Evolutionary conservation across 345 rosid species (phyloP).

Genomic region (Cardamine resedifolia): DNA sequence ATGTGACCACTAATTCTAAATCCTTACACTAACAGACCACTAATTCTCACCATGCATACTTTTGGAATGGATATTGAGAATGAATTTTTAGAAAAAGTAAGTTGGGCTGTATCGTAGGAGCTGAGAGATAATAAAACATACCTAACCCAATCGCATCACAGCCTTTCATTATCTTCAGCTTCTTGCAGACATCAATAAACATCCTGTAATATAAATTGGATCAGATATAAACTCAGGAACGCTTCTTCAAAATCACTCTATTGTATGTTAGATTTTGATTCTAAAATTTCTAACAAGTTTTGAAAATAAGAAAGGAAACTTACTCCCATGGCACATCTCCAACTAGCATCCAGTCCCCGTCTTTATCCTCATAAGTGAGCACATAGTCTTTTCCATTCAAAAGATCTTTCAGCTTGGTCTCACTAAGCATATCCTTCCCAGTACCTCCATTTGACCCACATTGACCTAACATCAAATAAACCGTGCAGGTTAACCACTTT

Average conservation of each 20-base stretch:
- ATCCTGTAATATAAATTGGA: conserved; percentile 47
- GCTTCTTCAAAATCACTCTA: background rate
- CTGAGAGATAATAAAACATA: conserved; percentile 12
- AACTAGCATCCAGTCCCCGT: conserved; percentile 95
- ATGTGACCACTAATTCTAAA: background rate
- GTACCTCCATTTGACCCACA: conserved; percentile 62
- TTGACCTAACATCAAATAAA: conserved; percentile 53
- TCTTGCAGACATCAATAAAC: conserved; percentile 87
- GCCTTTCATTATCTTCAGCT: conserved; percentile 91
- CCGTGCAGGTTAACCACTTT: conserved; percentile 16
- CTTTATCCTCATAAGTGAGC: conserved; percentile 92
- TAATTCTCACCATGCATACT: background rate
- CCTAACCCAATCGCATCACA: conserved; percentile 95
- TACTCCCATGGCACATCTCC: conserved; percentile 99
- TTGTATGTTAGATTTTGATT: background rate
- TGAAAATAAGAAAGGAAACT: conserved; percentile 32
- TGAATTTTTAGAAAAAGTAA: background rate
- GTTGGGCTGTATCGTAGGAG: background rate
- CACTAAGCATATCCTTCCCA: conserved; percentile 63
- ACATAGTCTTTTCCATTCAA: conserved; percentile 88
- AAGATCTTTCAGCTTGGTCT: conserved; percentile 77
- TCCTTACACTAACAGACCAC: background rate
- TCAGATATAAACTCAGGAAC: background rate
- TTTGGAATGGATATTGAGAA: background rate
- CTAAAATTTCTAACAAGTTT: background rate